These are phyloP conservation scores for Lolium perenne DNA, from an alignment of 176 grass and related monocot species.

Conservation along the genomic window DNA sequence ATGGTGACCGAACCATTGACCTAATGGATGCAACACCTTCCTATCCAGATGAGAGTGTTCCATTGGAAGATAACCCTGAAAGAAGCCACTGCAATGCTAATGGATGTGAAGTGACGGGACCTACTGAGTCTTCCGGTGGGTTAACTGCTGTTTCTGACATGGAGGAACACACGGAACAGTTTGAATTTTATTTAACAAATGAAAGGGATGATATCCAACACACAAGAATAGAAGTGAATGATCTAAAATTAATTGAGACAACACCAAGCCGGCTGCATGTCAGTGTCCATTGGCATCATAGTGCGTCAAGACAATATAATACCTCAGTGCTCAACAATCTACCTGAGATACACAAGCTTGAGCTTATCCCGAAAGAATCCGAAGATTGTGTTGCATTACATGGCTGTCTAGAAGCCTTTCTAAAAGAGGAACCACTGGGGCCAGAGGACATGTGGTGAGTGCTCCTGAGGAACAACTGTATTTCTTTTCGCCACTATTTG, in stretches of 20 bases:
- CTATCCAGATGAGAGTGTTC: conserved; percentile 36
- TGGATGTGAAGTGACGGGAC: conserved; percentile 32
- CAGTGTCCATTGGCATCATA: conserved; percentile 64
- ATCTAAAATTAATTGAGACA: conserved; percentile 40
- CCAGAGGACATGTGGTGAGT: conserved; percentile 93
- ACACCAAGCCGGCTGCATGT: conserved; percentile 62
- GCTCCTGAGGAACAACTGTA: conserved; percentile 39
- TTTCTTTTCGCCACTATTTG: conserved; percentile 49
- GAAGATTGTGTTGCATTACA: conserved; percentile 74
- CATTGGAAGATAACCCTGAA: conserved; percentile 41
- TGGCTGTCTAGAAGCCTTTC: conserved; percentile 89
- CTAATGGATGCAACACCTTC: conserved; percentile 45
- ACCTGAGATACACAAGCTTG: conserved; percentile 81
- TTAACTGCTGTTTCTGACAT: conserved; percentile 36
- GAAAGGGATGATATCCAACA: conserved; percentile 58
- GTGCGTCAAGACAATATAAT: conserved; percentile 39
- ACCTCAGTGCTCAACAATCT: conserved; percentile 55
- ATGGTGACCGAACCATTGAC: conserved; percentile 8
- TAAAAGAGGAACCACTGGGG: conserved; percentile 86
- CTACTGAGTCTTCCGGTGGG: conserved; percentile 14
- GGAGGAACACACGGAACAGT: conserved; percentile 15
- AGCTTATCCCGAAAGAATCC: conserved; percentile 63
- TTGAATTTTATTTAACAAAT: conserved; percentile 77
- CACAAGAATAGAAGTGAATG: conserved; percentile 68
- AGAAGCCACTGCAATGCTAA: conserved; percentile 31